Percentiles rank a stretch among this genome's conserved stretches.
Conservation (phyloP, 2,329 filamentous ascomycete species). For the Sphaerulina musiva region DNA sequence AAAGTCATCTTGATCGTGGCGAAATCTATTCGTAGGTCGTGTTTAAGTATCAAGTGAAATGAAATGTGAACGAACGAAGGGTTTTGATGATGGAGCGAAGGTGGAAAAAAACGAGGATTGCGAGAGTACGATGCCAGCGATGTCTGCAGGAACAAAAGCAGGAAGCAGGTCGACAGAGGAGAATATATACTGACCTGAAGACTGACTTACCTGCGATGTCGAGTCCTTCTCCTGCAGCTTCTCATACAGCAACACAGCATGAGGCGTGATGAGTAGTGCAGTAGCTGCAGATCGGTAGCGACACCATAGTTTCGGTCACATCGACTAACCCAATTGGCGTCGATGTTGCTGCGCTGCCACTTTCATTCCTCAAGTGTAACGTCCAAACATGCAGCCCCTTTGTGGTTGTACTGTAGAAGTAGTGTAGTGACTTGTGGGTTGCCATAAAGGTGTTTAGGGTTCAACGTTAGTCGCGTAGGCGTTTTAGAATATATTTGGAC, state of each 20-base stretch:
- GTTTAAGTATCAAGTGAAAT: not conserved
- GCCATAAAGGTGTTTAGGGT: too few relatives aligned
- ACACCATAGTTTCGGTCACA: not conserved
- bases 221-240: too few relatives aligned
- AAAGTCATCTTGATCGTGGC: not conserved
- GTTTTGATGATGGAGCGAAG: too few relatives aligned
- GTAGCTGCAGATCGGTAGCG: not conserved
- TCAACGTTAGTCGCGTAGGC: not conserved
- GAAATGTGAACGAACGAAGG: not conserved
- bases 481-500: not conserved
- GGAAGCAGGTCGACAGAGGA: too few relatives aligned
- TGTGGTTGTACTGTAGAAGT: too few relatives aligned
- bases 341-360: not conserved
- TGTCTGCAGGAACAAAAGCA: too few relatives aligned
- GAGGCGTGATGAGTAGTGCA: not conserved
- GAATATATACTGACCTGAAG: too few relatives aligned
- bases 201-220: too few relatives aligned
- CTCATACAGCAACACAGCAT: too few relatives aligned
- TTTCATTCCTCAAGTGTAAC: conserved; percentile 1
- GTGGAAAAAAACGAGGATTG: too few relatives aligned
- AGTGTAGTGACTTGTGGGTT: too few relatives aligned
- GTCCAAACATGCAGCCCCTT: not conserved
- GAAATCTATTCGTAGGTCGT: not conserved
- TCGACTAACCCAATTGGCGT: not conserved
- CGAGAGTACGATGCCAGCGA: too few relatives aligned